Conservation (phyloP, 768 basidiomycete species). For the Leccinum olivaceopallidum region DNA sequence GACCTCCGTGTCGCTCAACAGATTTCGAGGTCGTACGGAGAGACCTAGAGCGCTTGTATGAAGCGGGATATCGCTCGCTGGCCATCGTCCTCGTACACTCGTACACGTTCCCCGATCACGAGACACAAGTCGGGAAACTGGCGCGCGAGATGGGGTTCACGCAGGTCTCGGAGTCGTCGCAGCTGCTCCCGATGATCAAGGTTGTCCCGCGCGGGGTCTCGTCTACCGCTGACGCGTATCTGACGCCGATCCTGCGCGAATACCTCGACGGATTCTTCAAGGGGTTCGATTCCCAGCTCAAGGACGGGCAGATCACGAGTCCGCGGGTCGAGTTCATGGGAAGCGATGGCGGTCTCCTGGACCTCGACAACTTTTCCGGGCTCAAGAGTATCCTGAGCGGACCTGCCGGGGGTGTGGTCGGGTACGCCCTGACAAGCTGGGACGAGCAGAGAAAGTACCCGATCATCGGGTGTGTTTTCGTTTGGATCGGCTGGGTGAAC, state of each 20-base stretch:
- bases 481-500: background rate
- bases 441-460: constrained; percentile 68
- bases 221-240: constrained; percentile 92
- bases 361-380: constrained; percentile 84
- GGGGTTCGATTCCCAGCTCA: constrained; percentile 79
- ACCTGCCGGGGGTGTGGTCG: constrained; percentile 95
- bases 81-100: constrained; percentile 92
- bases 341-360: constrained; percentile 85
- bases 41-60: constrained; percentile 72
- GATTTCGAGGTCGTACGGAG: constrained; percentile 53
- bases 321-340: constrained; percentile 95
- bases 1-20: constrained; percentile 19
- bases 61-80: constrained; percentile 82
- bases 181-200: constrained; percentile 92
- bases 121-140: constrained; percentile 65
- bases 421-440: constrained; percentile 89
- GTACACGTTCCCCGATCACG: constrained; percentile 89
- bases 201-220: constrained; percentile 93
- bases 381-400: constrained; percentile 92
- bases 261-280: constrained; percentile 92
- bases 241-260: constrained; percentile 81
- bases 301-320: constrained; percentile 55
- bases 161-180: constrained; percentile 86
- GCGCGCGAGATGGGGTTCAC: constrained; percentile 84
- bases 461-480: constrained; percentile 72